phyloP scores from a whole-genome alignment of 2,329 filamentous ascomycete species.

The Mycosphaerelloides madeirae region DNA sequence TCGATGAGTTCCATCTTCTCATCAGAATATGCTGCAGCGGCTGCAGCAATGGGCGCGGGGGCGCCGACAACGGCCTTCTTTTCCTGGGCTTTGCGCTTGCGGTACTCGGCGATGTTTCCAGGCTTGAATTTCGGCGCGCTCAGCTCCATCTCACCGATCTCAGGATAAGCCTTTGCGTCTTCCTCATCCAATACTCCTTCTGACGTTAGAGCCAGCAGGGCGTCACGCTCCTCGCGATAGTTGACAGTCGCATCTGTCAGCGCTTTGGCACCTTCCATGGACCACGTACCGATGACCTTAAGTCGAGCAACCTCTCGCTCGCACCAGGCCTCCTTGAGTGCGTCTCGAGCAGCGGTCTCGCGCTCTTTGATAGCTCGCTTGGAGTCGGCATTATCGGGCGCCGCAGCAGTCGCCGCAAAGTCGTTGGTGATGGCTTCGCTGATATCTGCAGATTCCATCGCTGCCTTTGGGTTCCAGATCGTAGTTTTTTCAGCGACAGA shows the following conservation, averaged over 20 bases:
- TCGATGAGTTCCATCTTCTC: too few species aligned
- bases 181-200: slow-evolving; percentile 18
- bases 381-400: neutral
- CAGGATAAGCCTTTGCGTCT: slow-evolving; percentile 17
- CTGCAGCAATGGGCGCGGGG: too few species aligned
- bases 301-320: slow-evolving; percentile 16
- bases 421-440: neutral
- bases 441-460: neutral
- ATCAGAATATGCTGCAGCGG: too few species aligned
- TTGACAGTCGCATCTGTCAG: slow-evolving; percentile 7
- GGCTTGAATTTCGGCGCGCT: slow-evolving; percentile 11
- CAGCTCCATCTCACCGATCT: slow-evolving; percentile 10
- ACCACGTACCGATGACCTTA: slow-evolving; percentile 11
- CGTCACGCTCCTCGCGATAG: slow-evolving; percentile 16
- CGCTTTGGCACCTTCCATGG: slow-evolving; percentile 6
- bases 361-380: slow-evolving; percentile 8
- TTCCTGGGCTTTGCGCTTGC: neutral
- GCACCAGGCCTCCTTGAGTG: slow-evolving; percentile 18
- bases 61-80: neutral
- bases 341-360: slow-evolving; percentile 15
- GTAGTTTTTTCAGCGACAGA: too few species aligned
- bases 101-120: neutral
- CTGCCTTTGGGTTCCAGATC: neutral
- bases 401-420: neutral
- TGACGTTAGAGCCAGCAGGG: slow-evolving; percentile 15